These are phyloP conservation scores for Triticum aestivum DNA, from an alignment of 176 grass and related monocot genomes.

Conservation along the genomic window IWGSC_CS_RefSeq_v2.1 NC_057801.1:710460460-710460959, in stretches of 20 bases:
- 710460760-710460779: slow-evolving; percentile 88
- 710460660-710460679: slow-evolving; percentile 62
- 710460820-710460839: slow-evolving; percentile 49
- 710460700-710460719: slow-evolving; percentile 79
- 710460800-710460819: slow-evolving; percentile 58
- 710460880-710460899: slow-evolving; percentile 48
- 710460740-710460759: slow-evolving; percentile 66
- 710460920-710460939: slow-evolving; percentile 59
- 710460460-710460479: slow-evolving; percentile 55
- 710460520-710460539: slow-evolving; percentile 64
- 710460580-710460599: slow-evolving; percentile 84
- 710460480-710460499: slow-evolving; percentile 50
- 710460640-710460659: slow-evolving; percentile 61
- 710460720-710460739: slow-evolving; percentile 61
- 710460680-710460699: slow-evolving; percentile 54
- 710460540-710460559: slow-evolving; percentile 43
- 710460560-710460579: slow-evolving; percentile 65
- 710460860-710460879: slow-evolving; percentile 38
- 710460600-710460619: slow-evolving; percentile 41
- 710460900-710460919: slow-evolving; percentile 51
- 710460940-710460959: slow-evolving; percentile 68
- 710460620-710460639: slow-evolving; percentile 73
- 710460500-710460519: slow-evolving; percentile 63
- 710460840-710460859: slow-evolving; percentile 68
- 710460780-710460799: slow-evolving; percentile 86